phyloP scores from a whole-genome alignment of 2,329 filamentous ascomycete species.

The Apiospora phragmitis region DNA sequence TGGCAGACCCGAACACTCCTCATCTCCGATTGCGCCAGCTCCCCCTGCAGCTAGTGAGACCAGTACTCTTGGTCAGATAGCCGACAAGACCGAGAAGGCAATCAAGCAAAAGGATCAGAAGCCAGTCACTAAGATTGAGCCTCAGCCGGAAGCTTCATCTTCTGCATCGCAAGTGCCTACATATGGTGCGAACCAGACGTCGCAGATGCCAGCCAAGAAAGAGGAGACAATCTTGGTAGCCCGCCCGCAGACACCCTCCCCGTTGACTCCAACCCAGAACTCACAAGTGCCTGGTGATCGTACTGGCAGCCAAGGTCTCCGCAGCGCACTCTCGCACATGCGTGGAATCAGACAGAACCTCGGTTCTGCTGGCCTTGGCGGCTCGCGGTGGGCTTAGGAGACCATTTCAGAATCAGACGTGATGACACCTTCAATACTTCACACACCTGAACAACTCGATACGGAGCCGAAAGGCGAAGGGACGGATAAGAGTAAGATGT shows the following conservation, averaged over 20 bases:
- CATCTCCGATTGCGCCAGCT: not conserved
- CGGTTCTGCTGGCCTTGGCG: not conserved
- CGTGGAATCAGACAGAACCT: not conserved
- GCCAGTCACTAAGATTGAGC: not conserved
- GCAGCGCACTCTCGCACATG: not conserved
- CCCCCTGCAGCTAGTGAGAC: not conserved
- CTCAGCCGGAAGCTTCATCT: not conserved
- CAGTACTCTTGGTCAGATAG: not conserved
- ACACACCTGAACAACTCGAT: not conserved
- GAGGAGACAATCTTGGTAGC: not conserved
- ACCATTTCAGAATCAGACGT: not conserved
- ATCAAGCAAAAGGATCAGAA: not conserved
- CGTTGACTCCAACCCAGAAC: not conserved
- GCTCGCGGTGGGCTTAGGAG: slow-evolving; percentile 1
- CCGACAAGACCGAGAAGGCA: not conserved
- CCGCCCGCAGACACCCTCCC: not conserved
- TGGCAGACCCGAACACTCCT: not conserved
- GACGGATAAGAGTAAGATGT: not conserved
- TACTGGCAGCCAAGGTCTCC: not conserved
- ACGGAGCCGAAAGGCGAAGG: not conserved
- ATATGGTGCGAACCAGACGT: not conserved
- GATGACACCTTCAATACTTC: not conserved
- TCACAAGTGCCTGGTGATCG: not conserved
- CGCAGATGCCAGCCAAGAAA: not conserved
- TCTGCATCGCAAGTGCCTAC: not conserved